phyloP scores from a whole-genome alignment of 176 grass and related monocot genomes.

The Tillandsia fasciculata region DNA sequence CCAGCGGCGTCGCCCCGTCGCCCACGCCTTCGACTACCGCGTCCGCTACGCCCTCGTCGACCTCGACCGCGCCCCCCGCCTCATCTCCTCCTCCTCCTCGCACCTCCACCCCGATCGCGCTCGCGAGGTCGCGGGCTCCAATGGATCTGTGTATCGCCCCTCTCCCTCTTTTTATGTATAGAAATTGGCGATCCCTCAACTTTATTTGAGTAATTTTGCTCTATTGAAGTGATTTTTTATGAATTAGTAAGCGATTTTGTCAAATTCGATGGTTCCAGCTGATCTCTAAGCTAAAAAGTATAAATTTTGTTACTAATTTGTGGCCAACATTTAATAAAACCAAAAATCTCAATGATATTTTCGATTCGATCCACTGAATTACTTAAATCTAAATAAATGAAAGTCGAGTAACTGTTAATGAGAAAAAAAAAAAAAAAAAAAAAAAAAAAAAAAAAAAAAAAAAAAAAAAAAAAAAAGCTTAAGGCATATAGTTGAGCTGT shows the following conservation, averaged over 20 bases:
- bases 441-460: background rate
- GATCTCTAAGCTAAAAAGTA: too few relatives aligned
- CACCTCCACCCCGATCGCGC: conserved; percentile 56
- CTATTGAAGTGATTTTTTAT: too few relatives aligned
- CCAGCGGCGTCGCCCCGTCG: conserved; percentile 39
- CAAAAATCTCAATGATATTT: too few relatives aligned
- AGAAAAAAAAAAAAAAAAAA: background rate
- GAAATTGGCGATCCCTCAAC: too few relatives aligned
- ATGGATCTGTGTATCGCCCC: conserved; percentile 51
- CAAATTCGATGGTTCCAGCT: too few relatives aligned
- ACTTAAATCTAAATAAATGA: background rate
- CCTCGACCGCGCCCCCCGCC: conserved; percentile 38
- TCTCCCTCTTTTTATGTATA: background rate
- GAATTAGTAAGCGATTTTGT: too few relatives aligned
- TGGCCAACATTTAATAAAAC: too few relatives aligned
- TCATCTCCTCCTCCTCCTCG: background rate
- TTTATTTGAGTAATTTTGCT: too few relatives aligned
- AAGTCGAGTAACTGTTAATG: background rate
- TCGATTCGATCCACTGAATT: background rate
- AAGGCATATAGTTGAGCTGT: background rate
- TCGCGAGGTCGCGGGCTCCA: conserved; percentile 51
- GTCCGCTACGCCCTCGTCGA: conserved; percentile 71
- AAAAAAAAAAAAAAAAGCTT: background rate
- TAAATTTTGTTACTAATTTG: too few relatives aligned
- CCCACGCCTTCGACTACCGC: conserved; percentile 67